Evolutionary conservation across 208 protist species (phyloP), one percentile per base, ranked within the genome.

Genomic region (Trypanosoma avium): DNA sequence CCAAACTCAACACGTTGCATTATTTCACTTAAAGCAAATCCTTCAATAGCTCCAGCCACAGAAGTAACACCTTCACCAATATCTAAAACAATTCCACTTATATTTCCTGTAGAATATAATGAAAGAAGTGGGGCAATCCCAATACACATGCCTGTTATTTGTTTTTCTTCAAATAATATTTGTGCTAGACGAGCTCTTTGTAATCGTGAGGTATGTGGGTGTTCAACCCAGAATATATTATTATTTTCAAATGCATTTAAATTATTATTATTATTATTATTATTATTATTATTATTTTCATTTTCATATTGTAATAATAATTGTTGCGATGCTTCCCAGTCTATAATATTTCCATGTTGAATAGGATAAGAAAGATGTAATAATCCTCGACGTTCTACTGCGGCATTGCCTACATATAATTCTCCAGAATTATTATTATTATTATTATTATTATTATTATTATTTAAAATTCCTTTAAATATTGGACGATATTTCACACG

Each of bases 351-450:
- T 30, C 88, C 88, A 49, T 90, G 69, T 35, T 91, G 79, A 15
- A 96, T 74, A 2, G 90, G 90, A 53, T 84, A 84, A 26, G 43
- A 54, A 21, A 95, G 73, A 9, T 70, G 71, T 27, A 96, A 72
- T 24, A 96, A 49, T 0, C 84, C 81, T 9, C 83, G 70, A 29
- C 77, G 71, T 12, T 64, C 47, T 24, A 55, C 80, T 8, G 72
- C 76, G 0, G 80, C 69, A 9, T 46, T 32, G 6, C 76, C 76
- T 19, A 77, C 69, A 40, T 36, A 7, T 26, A 58, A n/a, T 42
- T 13, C 7, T 42, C 43, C 46, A 30, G 21, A 17, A 30, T 27
- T 42, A 42, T 42, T 42, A 42, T 42, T 42, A 42, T 42, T 42
- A 42, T 42, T 42, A 42, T 42, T 42, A 42, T 42, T 42, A 42